Base-by-base conservation (phyloP, 345 rosid species). In the Barbarea vulgaris region DNA sequence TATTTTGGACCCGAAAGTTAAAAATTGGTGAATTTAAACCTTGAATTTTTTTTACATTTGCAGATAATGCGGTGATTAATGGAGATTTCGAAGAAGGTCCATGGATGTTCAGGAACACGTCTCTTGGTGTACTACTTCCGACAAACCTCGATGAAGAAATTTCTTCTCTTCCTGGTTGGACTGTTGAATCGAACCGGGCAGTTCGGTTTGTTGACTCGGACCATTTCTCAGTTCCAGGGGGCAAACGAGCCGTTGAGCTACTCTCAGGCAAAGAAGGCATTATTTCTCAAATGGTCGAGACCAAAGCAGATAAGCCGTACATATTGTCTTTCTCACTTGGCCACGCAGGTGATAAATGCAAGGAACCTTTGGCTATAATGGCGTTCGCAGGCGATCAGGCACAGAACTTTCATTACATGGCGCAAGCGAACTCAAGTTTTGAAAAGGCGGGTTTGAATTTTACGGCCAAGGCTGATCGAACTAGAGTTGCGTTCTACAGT, bases 221-320 rank as follows among this genome's bases (percentile, higher is more conserved):
- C 75, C 99, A 95, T 76, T 95, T 72, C 81, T 65, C 97, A 0
- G 96, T 95, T 47, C 99, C 99, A 0, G 74, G 74, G 7, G 98
- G 97, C 5, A 95, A 92, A 74, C 85, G 99, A 21, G 99, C 99
- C 9, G 22, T 95, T 0, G 99, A 95, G 78, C 81, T 95, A 54
- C 82, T 95, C 17, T 95, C 98, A 0, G 99, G 99, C 19, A 95
- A 95, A 78, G 99, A 95, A 86, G 99, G 99, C 22, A 92, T 95
- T 59, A 88, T 95, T 18, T 89, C 99, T 0, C 99, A 92, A 59
- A 92, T 90, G 96, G 97, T 95, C 1, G 93, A 90, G 71, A 92
- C 99, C 36, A 82, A 77, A 37, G 70, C 88, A 0, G 66, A 88
- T 65, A 84, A 83, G 57, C 80, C 81, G 0, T 95, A 95, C 81